Base-by-base conservation (phyloP, 352 stramenopile species). In the Pythium dissimile region DNA sequence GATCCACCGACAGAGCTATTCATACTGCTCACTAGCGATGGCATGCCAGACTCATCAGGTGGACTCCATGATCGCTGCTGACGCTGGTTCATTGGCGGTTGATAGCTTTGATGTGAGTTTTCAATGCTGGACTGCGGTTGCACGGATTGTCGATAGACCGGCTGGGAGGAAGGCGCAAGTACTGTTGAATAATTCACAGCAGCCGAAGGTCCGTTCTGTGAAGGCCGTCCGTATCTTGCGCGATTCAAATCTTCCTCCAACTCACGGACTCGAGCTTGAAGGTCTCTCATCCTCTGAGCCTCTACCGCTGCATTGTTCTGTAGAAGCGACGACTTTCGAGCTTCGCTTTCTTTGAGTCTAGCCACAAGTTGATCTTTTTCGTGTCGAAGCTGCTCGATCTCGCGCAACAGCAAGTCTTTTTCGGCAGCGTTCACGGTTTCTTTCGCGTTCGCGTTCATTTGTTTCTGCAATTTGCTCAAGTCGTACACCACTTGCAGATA, bases 401-500 rank as follows among this genome's bases (percentile, higher is more conserved):
- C 64, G 12, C 66, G 69, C n/a, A 77, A n/a, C 42, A 76, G 46
- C 6, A 61, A 50, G 21, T 76, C 64, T 15, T 68, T 73, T 27
- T 77, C 64, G 3, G 58, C 52, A 16, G 54, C 64, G 18, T 59
- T 52, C 3, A 63, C 46, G 1, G 58, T 67, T 18, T 78, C 67
- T 43, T 75, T 74, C 2, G 71, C 53, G 10, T 64, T 56, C 10
- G 71, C 54, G 21, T 77, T 80, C 31, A 80, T 54, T 46, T 80
- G 69, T 24, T 77, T 77, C 27, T 80, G 68, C 0, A 68, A 38
- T 56, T 80, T 80, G 9, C 71, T 56, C 10, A 84, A 32, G 27
- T 84, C 74, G 42, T 63, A 81, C 18, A 78, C 69, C 20, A 80
- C 69, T 46, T 84, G 73, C 39, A 70, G 24, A 42, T 80, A 81